These are phyloP conservation scores for Liquidambar formosana DNA, from an alignment of 164 flowering plant genomes.

Conservation along the genomic window DNA sequence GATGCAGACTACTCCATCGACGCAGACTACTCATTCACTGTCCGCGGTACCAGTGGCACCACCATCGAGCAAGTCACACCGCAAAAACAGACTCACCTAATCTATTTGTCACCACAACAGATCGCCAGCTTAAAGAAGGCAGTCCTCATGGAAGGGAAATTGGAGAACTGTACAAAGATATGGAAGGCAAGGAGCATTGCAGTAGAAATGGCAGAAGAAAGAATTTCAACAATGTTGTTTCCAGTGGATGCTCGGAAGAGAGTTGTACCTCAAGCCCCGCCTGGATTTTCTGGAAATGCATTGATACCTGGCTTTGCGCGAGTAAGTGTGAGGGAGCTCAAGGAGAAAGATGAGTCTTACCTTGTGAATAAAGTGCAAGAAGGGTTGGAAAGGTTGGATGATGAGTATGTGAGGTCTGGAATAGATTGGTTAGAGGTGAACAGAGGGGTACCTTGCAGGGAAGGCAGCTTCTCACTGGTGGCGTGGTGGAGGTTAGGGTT, in stretches of 20 bases:
- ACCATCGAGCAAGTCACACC: neutral
- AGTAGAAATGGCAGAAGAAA: constrained; percentile 5
- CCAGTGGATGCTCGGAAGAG: constrained; percentile 28
- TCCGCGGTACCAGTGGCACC: neutral
- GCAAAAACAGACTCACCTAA: neutral
- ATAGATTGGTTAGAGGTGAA: constrained; percentile 31
- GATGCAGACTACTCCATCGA: neutral
- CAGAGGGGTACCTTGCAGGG: constrained; percentile 25
- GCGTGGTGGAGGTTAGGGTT: constrained; percentile 33
- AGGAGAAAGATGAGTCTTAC: constrained; percentile 8
- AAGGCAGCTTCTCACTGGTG: constrained; percentile 33
- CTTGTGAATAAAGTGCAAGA: constrained; percentile 25
- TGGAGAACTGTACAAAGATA: constrained; percentile 17
- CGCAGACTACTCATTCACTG: constrained; percentile 3
- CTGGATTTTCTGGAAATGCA: constrained; percentile 32
- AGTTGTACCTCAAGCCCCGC: constrained; percentile 23
- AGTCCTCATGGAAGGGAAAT: constrained; percentile 10
- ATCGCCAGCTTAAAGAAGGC: constrained; percentile 19
- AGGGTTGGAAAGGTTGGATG: constrained; percentile 29
- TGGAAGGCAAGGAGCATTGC: constrained; percentile 29
- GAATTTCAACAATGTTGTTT: constrained; percentile 25
- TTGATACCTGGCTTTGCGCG: constrained; percentile 32
- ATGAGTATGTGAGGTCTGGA: constrained; percentile 34
- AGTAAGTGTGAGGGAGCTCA: constrained; percentile 21
- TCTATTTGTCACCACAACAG: constrained; percentile 19